A percentile compares a stretch with the other conserved stretches of the same genome.
Conservation (phyloP, 2,329 filamentous ascomycete genomes). For the Ascochyta pisi region DNA sequence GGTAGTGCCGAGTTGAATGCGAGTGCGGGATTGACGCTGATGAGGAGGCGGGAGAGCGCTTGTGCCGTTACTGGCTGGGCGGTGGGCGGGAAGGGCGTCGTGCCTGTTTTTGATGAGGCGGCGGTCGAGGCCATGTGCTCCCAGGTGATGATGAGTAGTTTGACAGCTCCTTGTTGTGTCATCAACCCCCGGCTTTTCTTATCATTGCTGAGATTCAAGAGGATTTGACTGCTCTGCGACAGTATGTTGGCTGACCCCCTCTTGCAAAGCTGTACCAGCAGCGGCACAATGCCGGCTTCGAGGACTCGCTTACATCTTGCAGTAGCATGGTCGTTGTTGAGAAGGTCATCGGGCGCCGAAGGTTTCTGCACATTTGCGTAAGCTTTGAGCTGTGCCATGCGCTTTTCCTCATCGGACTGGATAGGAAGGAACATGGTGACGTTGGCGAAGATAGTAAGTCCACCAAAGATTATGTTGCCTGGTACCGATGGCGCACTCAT, state of each 20-base stretch:
- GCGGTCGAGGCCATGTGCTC: conserved; percentile 58
- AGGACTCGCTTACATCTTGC: conserved; percentile 80
- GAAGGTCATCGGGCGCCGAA: conserved; percentile 68
- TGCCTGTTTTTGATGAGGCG: conserved; percentile 52
- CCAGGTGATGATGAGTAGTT: conserved; percentile 77
- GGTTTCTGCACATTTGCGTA: conserved; percentile 85
- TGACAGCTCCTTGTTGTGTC: conserved; percentile 92
- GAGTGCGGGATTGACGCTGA: conserved; percentile 82
- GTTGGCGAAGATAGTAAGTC: conserved; percentile 84
- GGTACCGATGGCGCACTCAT: conserved; percentile 54
- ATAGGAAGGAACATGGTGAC: conserved; percentile 80
- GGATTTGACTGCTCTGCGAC: conserved; percentile 74
- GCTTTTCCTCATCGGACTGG: conserved; percentile 88
- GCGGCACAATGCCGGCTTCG: conserved; percentile 76
- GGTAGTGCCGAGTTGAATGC: conserved; percentile 81
- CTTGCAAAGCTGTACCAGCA: conserved; percentile 78
- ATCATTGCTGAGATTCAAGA: conserved; percentile 79
- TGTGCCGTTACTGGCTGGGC: conserved; percentile 70
- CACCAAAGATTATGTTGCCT: conserved; percentile 77
- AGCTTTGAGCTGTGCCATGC: conserved; percentile 88
- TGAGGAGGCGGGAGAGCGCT: conserved; percentile 82
- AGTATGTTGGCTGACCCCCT: conserved; percentile 74
- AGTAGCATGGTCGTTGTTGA: conserved; percentile 77
- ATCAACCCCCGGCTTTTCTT: conserved; percentile 76
- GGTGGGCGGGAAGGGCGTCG: conserved; percentile 36